Evolutionary conservation across 768 basidiomycete genomes (phyloP).

Genomic region (Suillus spraguei): DNA sequence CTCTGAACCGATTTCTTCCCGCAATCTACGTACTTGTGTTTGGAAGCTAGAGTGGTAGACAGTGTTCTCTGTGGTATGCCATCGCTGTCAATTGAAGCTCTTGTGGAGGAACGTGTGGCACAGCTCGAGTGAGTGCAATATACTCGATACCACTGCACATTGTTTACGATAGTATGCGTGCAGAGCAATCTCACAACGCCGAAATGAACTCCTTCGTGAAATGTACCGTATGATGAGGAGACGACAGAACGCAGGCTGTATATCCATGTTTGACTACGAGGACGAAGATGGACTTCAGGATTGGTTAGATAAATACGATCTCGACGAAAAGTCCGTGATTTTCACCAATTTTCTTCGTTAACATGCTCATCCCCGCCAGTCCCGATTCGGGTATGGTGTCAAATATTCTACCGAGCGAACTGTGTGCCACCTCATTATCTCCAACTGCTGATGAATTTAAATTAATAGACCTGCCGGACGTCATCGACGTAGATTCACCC

Average conservation of each 20-base stretch:
- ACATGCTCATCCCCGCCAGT: conserved; percentile 29
- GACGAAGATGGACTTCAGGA: conserved; percentile 42
- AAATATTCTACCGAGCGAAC: conserved; percentile 37
- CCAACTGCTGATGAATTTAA: conserved; percentile 15
- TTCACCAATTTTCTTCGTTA: conserved; percentile 8
- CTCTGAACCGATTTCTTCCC: background rate
- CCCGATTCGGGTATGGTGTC: conserved; percentile 44
- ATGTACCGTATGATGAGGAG: conserved; percentile 68
- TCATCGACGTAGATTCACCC: conserved; percentile 30
- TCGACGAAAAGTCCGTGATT: conserved; percentile 49
- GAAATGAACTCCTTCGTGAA: conserved; percentile 72
- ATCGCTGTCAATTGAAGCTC: conserved; percentile 31
- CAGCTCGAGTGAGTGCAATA: conserved; percentile 33
- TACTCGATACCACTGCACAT: conserved; percentile 1
- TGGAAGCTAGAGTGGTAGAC: conserved; percentile 4
- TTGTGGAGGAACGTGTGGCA: conserved; percentile 39
- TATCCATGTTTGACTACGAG: conserved; percentile 39
- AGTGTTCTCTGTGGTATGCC: conserved; percentile 23
- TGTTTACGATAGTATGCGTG: conserved; percentile 3
- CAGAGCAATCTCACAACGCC: conserved; percentile 63
- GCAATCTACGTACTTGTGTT: conserved; percentile 6
- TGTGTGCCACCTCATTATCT: conserved; percentile 24
- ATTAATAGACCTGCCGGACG: conserved; percentile 16
- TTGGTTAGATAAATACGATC: conserved; percentile 61
- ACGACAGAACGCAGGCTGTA: conserved; percentile 46